A percentile compares a stretch with the other conserved stretches of the same genome.
phyloP scores from a whole-genome alignment of 2,329 filamentous ascomycete species.

The Parafenestella ontariensis region DNA sequence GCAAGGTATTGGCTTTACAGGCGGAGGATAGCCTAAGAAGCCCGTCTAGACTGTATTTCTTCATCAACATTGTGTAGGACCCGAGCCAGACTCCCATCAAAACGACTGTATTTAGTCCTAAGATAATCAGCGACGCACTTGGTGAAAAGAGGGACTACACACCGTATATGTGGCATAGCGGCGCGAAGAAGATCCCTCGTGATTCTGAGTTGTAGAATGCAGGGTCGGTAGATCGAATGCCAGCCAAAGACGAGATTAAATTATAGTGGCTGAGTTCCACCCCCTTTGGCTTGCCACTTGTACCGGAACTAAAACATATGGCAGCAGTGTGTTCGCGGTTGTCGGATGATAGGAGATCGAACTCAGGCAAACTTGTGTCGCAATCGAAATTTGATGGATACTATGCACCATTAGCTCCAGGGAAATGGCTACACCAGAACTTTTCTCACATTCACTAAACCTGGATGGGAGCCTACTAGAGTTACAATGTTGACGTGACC shows the following conservation, averaged over 20 bases:
- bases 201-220: slow-evolving; percentile 12
- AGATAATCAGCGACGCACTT: background rate
- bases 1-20: slow-evolving; percentile 13
- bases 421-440: background rate
- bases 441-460: background rate
- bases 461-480: background rate
- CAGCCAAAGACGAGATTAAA: slow-evolving; percentile 31
- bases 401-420: background rate
- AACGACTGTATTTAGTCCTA: slow-evolving; percentile 18
- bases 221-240: slow-evolving; percentile 21
- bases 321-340: slow-evolving; percentile 16
- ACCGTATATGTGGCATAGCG: slow-evolving; percentile 30
- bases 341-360: slow-evolving; percentile 24
- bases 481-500: background rate
- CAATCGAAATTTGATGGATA: slow-evolving; percentile 4
- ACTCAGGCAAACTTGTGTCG: slow-evolving; percentile 10
- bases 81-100: slow-evolving; percentile 24
- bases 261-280: slow-evolving; percentile 28
- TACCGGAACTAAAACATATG: slow-evolving; percentile 31
- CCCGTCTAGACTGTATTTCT: slow-evolving; percentile 15
- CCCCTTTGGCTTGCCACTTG: slow-evolving; percentile 35
- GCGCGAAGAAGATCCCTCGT: slow-evolving; percentile 29
- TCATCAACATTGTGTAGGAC: slow-evolving; percentile 22
- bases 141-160: background rate
- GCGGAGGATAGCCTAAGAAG: slow-evolving; percentile 16